These are phyloP conservation scores for Sphaerobolus stellatus DNA, from an alignment of 1,284 basidiomycete species.

Conservation along the genomic window DNA sequence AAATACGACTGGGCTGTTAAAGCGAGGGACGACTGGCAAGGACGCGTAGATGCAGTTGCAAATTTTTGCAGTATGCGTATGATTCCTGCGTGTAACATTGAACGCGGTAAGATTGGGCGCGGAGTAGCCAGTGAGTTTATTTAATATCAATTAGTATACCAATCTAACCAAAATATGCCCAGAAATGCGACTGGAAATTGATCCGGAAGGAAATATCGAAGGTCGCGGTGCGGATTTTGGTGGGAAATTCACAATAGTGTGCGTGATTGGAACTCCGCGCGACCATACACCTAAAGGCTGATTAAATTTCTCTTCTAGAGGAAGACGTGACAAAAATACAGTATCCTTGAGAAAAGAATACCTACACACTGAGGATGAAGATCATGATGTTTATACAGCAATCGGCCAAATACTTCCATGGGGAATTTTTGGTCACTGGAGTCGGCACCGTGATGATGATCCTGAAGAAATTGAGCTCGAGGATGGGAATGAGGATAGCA, in stretches of 20 bases:
- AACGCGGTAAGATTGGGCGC: too few relatives aligned
- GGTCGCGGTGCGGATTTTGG: constrained; percentile 9
- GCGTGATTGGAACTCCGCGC: neutral
- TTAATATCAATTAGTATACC: too few relatives aligned
- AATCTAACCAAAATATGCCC: too few relatives aligned
- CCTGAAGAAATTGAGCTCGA: neutral
- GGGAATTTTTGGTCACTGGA: constrained; percentile 10
- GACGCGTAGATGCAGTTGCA: neutral
- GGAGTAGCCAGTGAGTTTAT: too few relatives aligned
- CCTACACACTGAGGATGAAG: constrained; percentile 5
- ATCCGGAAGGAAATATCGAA: constrained; percentile 1
- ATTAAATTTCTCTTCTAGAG: neutral
- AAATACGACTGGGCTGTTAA: neutral
- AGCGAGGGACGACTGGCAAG: neutral
- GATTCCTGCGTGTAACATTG: too few relatives aligned
- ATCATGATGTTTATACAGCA: constrained; percentile 2
- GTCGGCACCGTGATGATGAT: too few relatives aligned
- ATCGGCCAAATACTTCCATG: constrained; percentile 10
- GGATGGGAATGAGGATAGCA: neutral
- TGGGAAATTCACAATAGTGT: constrained; percentile 7
- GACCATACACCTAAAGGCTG: neutral
- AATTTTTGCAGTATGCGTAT: neutral
- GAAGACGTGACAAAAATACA: neutral
- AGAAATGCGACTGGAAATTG: constrained; percentile 8
- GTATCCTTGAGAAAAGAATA: constrained; percentile 6